Evolutionary conservation across 768 basidiomycete species (phyloP).

Genomic region (Russula virescens): DNA sequence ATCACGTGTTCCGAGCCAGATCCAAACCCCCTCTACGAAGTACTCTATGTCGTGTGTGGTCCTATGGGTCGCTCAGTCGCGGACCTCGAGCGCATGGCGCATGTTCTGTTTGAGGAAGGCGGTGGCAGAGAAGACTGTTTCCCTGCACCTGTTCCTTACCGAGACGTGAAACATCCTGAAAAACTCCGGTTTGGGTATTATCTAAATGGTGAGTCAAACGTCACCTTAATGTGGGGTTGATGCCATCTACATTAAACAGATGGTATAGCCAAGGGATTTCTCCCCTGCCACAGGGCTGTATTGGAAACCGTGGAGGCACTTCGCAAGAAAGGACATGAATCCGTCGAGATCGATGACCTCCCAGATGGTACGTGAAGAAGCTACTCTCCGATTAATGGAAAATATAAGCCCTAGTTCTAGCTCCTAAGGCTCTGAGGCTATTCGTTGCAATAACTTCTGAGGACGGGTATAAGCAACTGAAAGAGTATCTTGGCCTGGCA

Average conservation of each 20-base stretch:
- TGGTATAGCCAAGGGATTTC: slow-evolving; percentile 14
- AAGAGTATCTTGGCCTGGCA: slow-evolving; percentile 21
- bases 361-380: too few relatives aligned
- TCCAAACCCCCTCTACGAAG: slow-evolving; percentile 64
- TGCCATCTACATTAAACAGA: background rate
- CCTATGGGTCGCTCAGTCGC: slow-evolving; percentile 66
- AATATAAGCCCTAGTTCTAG: too few relatives aligned
- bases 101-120: slow-evolving; percentile 44
- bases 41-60: slow-evolving; percentile 48
- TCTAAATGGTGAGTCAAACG: slow-evolving; percentile 38
- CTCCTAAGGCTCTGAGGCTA: too few relatives aligned
- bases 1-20: slow-evolving; percentile 37
- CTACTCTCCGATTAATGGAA: too few relatives aligned
- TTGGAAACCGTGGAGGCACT: too few relatives aligned
- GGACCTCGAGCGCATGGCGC: slow-evolving; percentile 61
- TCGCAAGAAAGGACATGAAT: too few relatives aligned
- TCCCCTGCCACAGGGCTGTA: slow-evolving; percentile 30
- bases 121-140: background rate
- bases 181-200: slow-evolving; percentile 77
- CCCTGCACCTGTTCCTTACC: slow-evolving; percentile 54
- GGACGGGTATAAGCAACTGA: slow-evolving; percentile 18
- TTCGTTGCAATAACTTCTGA: slow-evolving; percentile 17
- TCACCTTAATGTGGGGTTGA: slow-evolving; percentile 1
- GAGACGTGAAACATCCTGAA: slow-evolving; percentile 44
- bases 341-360: too few relatives aligned